Conservation (phyloP, 164 flowering plant genomes). For the Vitis rotundifolia region DNA sequence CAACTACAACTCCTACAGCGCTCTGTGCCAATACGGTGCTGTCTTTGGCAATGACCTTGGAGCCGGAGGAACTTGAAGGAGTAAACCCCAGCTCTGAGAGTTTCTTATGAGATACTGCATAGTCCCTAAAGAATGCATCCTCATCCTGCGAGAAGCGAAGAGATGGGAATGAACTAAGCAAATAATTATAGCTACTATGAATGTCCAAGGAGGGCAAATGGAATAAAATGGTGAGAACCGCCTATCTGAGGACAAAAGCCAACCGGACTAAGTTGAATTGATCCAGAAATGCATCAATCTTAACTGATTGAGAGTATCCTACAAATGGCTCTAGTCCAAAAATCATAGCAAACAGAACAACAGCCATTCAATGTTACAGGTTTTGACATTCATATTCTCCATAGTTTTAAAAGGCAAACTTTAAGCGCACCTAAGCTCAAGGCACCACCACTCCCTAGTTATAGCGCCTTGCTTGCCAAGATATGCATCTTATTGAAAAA, state of each 20-base stretch:
- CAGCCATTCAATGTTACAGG: too few species aligned
- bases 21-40: constrained; percentile 47
- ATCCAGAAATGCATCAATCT: too few species aligned
- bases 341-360: not conserved
- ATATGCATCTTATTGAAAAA: too few species aligned
- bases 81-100: constrained; percentile 66
- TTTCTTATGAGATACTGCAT: constrained; percentile 69
- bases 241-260: too few species aligned
- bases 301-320: not conserved
- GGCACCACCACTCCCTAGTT: too few species aligned
- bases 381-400: too few species aligned
- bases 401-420: too few species aligned
- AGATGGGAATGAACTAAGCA: not conserved
- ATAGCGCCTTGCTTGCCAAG: too few species aligned
- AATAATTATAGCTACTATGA: not conserved
- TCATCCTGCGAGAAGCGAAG: constrained; percentile 49
- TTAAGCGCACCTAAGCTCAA: too few species aligned
- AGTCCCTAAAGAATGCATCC: constrained; percentile 68
- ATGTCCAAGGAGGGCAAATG: not conserved
- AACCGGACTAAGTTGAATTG: too few species aligned
- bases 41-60: constrained; percentile 21
- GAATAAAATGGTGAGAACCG: not conserved
- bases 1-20: constrained; percentile 68
- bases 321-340: not conserved
- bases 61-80: constrained; percentile 27